phyloP scores from a whole-genome alignment of 2,329 filamentous ascomycete genomes.

The Knufia fluminis region DNA sequence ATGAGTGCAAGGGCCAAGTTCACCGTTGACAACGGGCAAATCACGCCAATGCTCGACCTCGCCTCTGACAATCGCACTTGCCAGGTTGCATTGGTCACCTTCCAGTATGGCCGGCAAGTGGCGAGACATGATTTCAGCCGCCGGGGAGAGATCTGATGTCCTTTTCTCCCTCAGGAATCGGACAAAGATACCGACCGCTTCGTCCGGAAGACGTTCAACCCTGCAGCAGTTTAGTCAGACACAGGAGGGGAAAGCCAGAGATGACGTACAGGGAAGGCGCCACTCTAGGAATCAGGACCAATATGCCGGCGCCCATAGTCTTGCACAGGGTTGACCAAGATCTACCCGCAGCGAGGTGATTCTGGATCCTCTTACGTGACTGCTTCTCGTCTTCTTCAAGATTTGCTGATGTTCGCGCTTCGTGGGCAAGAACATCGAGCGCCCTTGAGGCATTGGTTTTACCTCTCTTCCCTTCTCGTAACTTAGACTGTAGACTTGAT shows the following conservation, averaged over 20 bases:
- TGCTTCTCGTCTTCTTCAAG: not conserved
- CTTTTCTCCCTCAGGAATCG: not conserved
- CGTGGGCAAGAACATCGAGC: not conserved
- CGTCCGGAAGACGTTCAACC: not conserved
- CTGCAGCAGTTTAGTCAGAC: not conserved
- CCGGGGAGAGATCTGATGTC: not conserved
- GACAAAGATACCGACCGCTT: not conserved
- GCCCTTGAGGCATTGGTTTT: not conserved
- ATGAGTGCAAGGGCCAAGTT: not conserved
- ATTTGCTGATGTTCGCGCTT: not conserved
- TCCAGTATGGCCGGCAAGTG: conserved; percentile 5
- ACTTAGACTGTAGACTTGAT: not conserved
- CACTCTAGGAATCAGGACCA: not conserved
- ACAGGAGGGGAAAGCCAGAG: not conserved
- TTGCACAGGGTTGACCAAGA: conserved; percentile 4
- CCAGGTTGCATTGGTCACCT: conserved; percentile 1
- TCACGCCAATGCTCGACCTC: not conserved
- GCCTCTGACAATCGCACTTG: not conserved
- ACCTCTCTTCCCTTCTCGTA: not conserved
- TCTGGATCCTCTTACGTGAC: conserved; percentile 5
- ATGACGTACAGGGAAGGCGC: not conserved
- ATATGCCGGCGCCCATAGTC: not conserved
- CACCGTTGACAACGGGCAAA: not conserved
- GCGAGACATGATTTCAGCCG: not conserved
- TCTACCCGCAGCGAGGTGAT: not conserved